Evolutionary conservation across 1,139 yeast genomes (phyloP), one percentile per base, ranked within the genome.

Genomic region (Meyerozyma guilliermondii): DNA sequence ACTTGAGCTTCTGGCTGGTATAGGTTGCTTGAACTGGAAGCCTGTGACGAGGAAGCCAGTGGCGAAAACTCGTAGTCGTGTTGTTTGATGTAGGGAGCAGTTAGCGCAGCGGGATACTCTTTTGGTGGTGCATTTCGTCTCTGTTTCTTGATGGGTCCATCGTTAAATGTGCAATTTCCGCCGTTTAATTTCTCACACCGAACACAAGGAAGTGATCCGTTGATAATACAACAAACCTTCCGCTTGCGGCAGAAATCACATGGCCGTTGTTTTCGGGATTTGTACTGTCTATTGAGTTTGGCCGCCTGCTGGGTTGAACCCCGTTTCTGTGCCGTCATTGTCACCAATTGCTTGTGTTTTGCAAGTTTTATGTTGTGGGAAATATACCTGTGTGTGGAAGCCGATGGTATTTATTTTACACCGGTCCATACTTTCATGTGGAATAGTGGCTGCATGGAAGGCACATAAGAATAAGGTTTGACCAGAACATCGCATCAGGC

Each of bases 181-280:
- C 51, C 49, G 45, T 58, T 57, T 42, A 55, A 53, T 43, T 55
- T 59, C 14, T 49, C 46, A 40, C 64, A 60, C 14, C 55, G 51
- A 39, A 56, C 47, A 41, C 64, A 59, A 18, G 60, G 57, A 20
- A 53, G 48, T 43, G 51, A 51, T 14, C 50, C 51, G 27, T 53
- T 53, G 42, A 59, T 58, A 24, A 59, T 58, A 45, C 64, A 59
- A 46, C 64, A 58, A 2, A 62, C 56, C 41, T 59, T 59, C n/a
- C 63, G 44, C 40, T 53, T 53, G 35, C 64, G 50, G 46, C 64
- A 59, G 40, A 59, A 56, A 39, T 59, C 64, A 43, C 64, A 59
- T 8, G 64, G 64, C 30, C 64, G 43, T 38, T 58, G 59, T 18
- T 53, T 49, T 22, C 64, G 49, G 3, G 62, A 57, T 35, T 59